Evolutionary conservation across 352 stramenopile species (phyloP), one percentile per base, ranked within the genome.

Genomic region (Pythium phragmiticola): DNA sequence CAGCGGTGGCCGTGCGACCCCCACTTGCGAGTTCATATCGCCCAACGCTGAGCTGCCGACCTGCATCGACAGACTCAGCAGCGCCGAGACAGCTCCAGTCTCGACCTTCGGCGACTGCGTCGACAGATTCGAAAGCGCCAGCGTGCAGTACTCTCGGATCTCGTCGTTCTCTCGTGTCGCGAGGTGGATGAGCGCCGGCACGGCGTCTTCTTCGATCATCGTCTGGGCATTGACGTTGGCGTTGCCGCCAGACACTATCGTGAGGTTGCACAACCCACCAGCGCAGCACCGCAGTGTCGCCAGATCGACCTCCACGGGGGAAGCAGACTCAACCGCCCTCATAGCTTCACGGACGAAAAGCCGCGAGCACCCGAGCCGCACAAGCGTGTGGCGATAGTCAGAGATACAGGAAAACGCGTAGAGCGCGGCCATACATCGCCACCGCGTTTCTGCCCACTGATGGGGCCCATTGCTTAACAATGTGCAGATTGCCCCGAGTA

Each of bases 111-210:
- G 83, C 0, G 82, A 90, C 45, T 88, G 74, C 8, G 72, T 66
- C 6, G 82, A 90, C 2, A 94, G 54, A 65, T 94, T 92, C 0
- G 82, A 87, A 8, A 94, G 62, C 14, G 84, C 82, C 8, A 87
- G 62, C 17, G 84, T 90, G 34, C 84, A 94, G 49, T 82, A 69
- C 37, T 92, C 82, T 2, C 80, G 81, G 12, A 90, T 79, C 0
- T 77, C 73, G 21, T 87, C 73, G 36, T 82, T 81, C 17, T 87
- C 84, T 14, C 82, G 69, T 21, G 80, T 84, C 2, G 78, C 77
- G 1, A 93, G 65, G 16, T 85, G 72, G 45, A 91, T 83, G 2
- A 93, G 62, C 12, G 84, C 84, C 36, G 77, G 77, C 19, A 92
- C 80, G 2, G 79, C 81, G 11, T 70, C 78, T 49, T 90, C 75